Base-by-base conservation (phyloP, 2,329 filamentous ascomycete genomes). In the Ophiostoma tasmaniense region DNA sequence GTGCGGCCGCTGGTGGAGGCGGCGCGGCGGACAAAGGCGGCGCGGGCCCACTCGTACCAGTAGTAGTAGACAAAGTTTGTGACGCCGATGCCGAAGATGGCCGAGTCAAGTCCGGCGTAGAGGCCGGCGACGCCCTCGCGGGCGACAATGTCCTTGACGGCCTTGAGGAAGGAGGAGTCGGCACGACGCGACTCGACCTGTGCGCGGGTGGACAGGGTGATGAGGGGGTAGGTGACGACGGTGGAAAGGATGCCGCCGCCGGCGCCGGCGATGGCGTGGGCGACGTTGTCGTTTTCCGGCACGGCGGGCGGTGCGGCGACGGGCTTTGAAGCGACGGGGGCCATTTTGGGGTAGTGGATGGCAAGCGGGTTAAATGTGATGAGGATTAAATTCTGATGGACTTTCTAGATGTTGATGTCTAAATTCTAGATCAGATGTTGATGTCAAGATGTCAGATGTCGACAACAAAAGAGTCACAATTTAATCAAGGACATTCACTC, bases 11-110 rank as follows among this genome's bases (percentile, higher is more conserved):
- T 22, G 11, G 22, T n/a, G 25, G 87, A 89, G 70, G 84, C 78
- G 64, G 93, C 92, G 11, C 92, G 91, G 73, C 85, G 84, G 78
- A 92, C 92, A 81, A 98, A 97, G 77, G 90, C 90, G 66, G 90
- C 85, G 70, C 93, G 89, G 72, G 93, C 95, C 91, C 92, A 99
- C 82, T 99, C 95, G 80, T 98, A 99, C 94, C 92, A 99, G 84
- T 98, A 99, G 82, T 99, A 99, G 85, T 99, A 99, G 65, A 99
- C 94, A 78, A 99, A 99, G 83, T 99, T 99, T 75, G 95, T 99
- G 74, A 99, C 89, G 79, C 91, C 95, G 82, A 99, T 98, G 78
- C 95, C 95, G 79, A 99, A 97, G 64, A 99, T 84, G 67, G 95
- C 95, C 72, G 91, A 96, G 79, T 96, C 92, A 70, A 99, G 87